Evolutionary conservation across 495 filamentous ascomycete genomes (phyloP), one percentile per base, ranked within the genome.

Genomic region (Penicillium maclennaniae): DNA sequence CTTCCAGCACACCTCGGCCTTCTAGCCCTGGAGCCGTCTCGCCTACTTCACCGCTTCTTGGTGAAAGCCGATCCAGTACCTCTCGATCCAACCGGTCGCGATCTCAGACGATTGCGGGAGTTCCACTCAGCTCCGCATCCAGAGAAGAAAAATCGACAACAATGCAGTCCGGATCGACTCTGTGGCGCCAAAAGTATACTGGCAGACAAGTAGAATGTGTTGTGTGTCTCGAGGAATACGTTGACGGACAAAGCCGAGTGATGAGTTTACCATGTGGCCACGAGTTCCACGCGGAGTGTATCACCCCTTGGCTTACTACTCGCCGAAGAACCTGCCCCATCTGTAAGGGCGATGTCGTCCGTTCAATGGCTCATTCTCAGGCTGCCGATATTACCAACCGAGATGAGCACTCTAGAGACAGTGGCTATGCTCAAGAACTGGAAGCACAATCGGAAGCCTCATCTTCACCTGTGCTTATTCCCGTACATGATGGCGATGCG

Each of bases 211-310:
- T 88, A 1, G 93, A 97, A 68, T 98, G 93, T 64, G 93, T 96
- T n/a, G 92, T 98, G 21, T 98, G 93, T 57, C 74, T 97, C 45
- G 93, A 98, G 70, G 95, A 98, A 62, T 98, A 97, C 67, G 77
- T 96, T 16, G 95, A 97, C 68, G 92, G 93, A 26, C 84, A 97
- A 60, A 96, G 91, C 66, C 77, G 83, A 51, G 95, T 98, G 16
- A 98, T 98, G 93, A 96, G 89, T 58, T 73, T 98, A 46, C 93
- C 93, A n/a, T 98, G 93, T 71, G 93, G 93, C 20, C 93, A 98
- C 65, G 93, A 98, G 63, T 98, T 98, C 69, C 93, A 98, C 68
- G 92, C 77, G 34, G 91, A 93, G 61, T 98, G 93, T 91, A 97
- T 98, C 66, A 97, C 93, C 14, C 95, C 95, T n/a, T 98, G 93